Evolutionary conservation across 139 green algal genomes (phyloP), one percentile per base, ranked within the genome.

Genomic region (Nannochloris sp.): DNA sequence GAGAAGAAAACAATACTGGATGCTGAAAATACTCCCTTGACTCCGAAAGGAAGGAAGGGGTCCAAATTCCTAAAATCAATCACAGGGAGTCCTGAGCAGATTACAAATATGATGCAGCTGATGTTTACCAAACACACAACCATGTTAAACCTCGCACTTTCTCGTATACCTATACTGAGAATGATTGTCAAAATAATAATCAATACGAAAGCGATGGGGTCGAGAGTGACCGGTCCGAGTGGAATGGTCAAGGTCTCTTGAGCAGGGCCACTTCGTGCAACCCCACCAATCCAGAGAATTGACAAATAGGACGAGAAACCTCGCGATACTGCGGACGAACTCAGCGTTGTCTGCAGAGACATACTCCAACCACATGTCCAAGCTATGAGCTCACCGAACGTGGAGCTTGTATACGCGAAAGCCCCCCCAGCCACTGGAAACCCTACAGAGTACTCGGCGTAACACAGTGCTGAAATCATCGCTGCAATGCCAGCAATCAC

Each of bases 321-420:
- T 21, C 90, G 86, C 4, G 86, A 86, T 11, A 95, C 80, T 0
- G 87, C 87, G 0, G 89, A 81, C 0, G 69, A 72, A 15, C 78
- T 86, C 19, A 96, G 75, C 3, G 80, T 84, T 72, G 91, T 94
- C 72, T 96, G 90, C 59, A 96, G 67, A 1, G 88, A 66, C 44
- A 96, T 79, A 72, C 89, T 90, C 57, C 80, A 87, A 4, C 75
- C 88, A 2, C 76, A 79, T 10, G 89, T 79, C 73, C 84, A 95
- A 16, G 78, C 88, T 5, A 69, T 58, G 53, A 87, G 78, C 75
- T 95, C 88, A 0, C 88, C 88, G 27, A 90, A 89, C 15, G 77
- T 86, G 31, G 88, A 40, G 50, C 51, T 48, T 14, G 92, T 73
- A 73, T 91, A 96, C 55, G 83, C 85, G 73, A 89, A 95, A 18